phyloP scores from a whole-genome alignment of 2,329 filamentous ascomycete genomes.

The Paramyrothecium sp. region DNA sequence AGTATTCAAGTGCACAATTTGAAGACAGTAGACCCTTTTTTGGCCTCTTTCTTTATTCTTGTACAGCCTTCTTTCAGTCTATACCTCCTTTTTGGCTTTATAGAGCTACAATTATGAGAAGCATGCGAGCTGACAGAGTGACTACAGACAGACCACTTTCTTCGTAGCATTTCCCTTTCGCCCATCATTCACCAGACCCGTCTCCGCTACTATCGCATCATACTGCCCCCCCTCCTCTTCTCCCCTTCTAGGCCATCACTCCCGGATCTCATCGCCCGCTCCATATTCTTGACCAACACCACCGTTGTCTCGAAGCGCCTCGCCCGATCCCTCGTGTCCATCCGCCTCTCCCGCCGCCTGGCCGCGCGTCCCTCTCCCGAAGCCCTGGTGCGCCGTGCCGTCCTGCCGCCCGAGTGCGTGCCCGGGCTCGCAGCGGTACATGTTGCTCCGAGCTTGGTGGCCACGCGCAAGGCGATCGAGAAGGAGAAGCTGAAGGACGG shows the following conservation, averaged over 20 bases:
- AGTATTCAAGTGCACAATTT: too few species aligned
- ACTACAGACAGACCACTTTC: constrained; percentile 56
- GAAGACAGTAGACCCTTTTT: too few species aligned
- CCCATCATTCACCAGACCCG: constrained; percentile 66
- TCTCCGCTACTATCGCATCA: constrained; percentile 53
- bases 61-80: too few species aligned
- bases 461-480: constrained; percentile 61
- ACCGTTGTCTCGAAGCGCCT: constrained; percentile 63
- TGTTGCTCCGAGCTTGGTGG: constrained; percentile 62
- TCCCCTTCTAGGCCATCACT: constrained; percentile 58
- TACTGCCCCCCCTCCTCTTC: constrained; percentile 54
- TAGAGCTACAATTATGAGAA: too few species aligned
- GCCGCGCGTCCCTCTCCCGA: constrained; percentile 58
- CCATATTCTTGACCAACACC: constrained; percentile 67
- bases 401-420: constrained; percentile 65
- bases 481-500: constrained; percentile 67
- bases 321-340: constrained; percentile 62
- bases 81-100: too few species aligned
- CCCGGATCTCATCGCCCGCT: constrained; percentile 59
- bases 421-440: constrained; percentile 37
- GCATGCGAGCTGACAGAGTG: too few species aligned
- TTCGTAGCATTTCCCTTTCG: constrained; percentile 60
- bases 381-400: constrained; percentile 59
- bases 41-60: too few species aligned
- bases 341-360: constrained; percentile 62